Evolutionary conservation across 2,329 filamentous ascomycete genomes (phyloP).

Genomic region (Penicillium sp.): DNA sequence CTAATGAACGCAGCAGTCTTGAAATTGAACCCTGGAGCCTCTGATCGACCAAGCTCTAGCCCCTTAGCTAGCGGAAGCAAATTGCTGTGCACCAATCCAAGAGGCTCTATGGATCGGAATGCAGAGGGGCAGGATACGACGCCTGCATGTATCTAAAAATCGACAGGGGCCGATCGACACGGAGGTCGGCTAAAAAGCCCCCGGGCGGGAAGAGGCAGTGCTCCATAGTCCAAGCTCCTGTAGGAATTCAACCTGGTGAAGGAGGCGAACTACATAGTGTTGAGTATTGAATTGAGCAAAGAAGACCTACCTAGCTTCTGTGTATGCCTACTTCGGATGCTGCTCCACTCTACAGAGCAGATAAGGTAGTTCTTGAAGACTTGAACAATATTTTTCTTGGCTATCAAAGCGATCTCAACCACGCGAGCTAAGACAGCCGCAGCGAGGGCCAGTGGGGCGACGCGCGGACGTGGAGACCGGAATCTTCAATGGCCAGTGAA

Average conservation of each 20-base stretch:
- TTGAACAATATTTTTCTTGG: slow-evolving; percentile 2
- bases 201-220: slow-evolving; percentile 1
- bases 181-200: slow-evolving; percentile 2
- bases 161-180: slow-evolving; percentile 14
- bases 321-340: neutral
- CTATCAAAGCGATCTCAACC: neutral
- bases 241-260: neutral
- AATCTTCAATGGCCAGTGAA: slow-evolving; percentile 13
- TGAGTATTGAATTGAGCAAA: neutral
- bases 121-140: too few species aligned
- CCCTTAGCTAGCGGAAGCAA: neutral
- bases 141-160: neutral
- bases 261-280: neutral
- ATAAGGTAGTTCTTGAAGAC: neutral
- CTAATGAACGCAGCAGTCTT: neutral
- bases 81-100: neutral
- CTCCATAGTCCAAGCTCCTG: neutral
- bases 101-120: too few species aligned
- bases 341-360: neutral
- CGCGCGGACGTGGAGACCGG: slow-evolving; percentile 24
- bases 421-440: slow-evolving; percentile 1
- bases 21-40: neutral
- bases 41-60: neutral
- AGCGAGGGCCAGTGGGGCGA: slow-evolving; percentile 9
- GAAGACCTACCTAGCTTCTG: neutral